A percentile compares a stretch with the other conserved stretches of the same genome.
phyloP scores from a whole-genome alignment of 371 early-diverging fungal species.

The Mycotypha africana region DNA sequence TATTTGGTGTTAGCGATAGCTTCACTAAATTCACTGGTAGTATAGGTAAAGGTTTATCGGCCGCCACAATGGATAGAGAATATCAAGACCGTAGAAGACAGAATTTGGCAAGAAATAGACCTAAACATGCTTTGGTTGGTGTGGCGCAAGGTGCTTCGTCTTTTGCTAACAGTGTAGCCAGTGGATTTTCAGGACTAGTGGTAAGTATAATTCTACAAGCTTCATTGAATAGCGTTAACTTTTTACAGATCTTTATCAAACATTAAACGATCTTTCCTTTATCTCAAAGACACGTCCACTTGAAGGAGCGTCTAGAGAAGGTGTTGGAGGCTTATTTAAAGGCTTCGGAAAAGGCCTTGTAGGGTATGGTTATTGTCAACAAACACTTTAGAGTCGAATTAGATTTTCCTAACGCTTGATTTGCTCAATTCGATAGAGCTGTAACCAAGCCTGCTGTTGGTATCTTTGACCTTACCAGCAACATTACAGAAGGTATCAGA shows the following conservation, averaged over 20 bases:
- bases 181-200: slow-evolving; percentile 82
- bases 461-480: slow-evolving; percentile 87
- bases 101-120: slow-evolving; percentile 79
- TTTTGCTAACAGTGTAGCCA: slow-evolving; percentile 77
- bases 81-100: slow-evolving; percentile 86
- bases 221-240: not conserved
- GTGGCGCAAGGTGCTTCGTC: slow-evolving; percentile 88
- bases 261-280: too few species aligned
- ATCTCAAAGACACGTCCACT: slow-evolving; percentile 85
- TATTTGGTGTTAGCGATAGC: slow-evolving; percentile 94
- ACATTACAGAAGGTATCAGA: slow-evolving; percentile 70
- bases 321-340: slow-evolving; percentile 92
- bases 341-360: slow-evolving; percentile 96
- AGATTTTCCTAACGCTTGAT: too few species aligned
- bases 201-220: slow-evolving; percentile 14
- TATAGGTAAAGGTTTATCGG: slow-evolving; percentile 94
- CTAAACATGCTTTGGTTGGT: slow-evolving; percentile 90
- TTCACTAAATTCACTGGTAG: slow-evolving; percentile 94
- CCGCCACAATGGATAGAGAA: slow-evolving; percentile 90
- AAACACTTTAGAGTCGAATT: too few species aligned
- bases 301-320: slow-evolving; percentile 88
- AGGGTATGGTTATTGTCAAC: slow-evolving; percentile 64
- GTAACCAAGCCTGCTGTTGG: slow-evolving; percentile 90
- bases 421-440: too few species aligned
- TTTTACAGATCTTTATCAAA: not conserved